These are phyloP conservation scores for Termitomyces sp. DNA, from an alignment of 768 basidiomycete species.

Conservation along the genomic window DNA sequence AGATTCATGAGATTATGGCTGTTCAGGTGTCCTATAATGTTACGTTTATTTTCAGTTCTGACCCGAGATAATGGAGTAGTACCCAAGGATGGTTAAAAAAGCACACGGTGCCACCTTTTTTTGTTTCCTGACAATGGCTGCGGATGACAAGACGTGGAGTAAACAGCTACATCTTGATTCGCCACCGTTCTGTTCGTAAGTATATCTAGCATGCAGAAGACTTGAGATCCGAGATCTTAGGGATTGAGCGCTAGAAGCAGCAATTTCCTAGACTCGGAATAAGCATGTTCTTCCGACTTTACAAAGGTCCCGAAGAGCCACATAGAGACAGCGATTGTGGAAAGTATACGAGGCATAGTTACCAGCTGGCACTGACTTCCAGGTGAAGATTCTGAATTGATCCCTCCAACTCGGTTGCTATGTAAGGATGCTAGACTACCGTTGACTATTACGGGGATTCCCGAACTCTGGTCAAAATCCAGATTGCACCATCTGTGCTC, in stretches of 20 bases:
- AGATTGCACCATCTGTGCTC: too few species aligned
- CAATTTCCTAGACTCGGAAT: background rate
- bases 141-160: constrained; percentile 1
- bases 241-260: background rate
- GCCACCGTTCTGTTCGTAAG: background rate
- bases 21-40: background rate
- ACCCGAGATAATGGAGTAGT: background rate
- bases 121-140: background rate
- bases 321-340: background rate
- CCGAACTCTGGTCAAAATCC: too few species aligned
- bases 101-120: background rate
- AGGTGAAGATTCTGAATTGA: too few species aligned
- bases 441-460: too few species aligned
- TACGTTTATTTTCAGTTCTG: background rate
- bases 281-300: too few species aligned
- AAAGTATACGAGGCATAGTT: background rate
- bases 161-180: background rate
- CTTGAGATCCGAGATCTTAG: background rate
- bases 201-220: background rate
- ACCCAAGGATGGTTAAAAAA: background rate
- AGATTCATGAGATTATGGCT: background rate
- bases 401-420: too few species aligned
- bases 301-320: background rate
- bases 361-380: too few species aligned
- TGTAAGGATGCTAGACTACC: too few species aligned